A percentile compares a stretch with the other conserved stretches of the same genome.
These are phyloP conservation scores for Sporothrix phasma DNA, from an alignment of 2,329 filamentous ascomycete species.

Conservation along the genomic window DNA sequence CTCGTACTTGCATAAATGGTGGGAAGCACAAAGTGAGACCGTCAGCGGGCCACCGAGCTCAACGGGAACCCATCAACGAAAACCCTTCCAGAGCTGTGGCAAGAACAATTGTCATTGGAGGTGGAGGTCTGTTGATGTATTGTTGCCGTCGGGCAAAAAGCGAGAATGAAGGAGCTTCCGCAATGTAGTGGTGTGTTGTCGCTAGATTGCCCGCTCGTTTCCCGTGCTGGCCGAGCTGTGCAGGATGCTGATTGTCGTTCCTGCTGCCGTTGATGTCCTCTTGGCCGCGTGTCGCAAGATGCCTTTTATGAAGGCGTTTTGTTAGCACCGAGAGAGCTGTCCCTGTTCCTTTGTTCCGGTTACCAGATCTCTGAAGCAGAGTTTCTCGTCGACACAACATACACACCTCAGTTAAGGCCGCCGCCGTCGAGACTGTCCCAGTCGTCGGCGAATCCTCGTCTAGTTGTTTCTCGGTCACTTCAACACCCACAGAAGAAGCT, in stretches of 20 bases:
- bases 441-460: background rate
- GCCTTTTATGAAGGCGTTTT: background rate
- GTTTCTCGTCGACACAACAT: background rate
- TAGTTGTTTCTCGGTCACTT: background rate
- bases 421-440: background rate
- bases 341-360: background rate
- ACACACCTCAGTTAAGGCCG: background rate
- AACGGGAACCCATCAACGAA: constrained; percentile 11
- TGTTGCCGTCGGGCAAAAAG: background rate
- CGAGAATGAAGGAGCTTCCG: background rate
- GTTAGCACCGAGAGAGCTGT: background rate
- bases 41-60: constrained; percentile 13
- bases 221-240: background rate
- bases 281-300: background rate
- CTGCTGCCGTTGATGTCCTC: background rate
- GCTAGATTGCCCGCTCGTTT: background rate
- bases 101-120: background rate
- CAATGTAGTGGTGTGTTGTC: background rate
- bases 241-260: background rate
- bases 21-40: constrained; percentile 15
- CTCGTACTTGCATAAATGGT: constrained; percentile 23
- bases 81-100: background rate
- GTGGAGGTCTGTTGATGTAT: background rate
- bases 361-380: background rate
- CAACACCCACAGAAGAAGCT: constrained; percentile 5